Base-by-base conservation (phyloP, 2,329 filamentous ascomycete genomes). In the Nakataea oryzae region DNA sequence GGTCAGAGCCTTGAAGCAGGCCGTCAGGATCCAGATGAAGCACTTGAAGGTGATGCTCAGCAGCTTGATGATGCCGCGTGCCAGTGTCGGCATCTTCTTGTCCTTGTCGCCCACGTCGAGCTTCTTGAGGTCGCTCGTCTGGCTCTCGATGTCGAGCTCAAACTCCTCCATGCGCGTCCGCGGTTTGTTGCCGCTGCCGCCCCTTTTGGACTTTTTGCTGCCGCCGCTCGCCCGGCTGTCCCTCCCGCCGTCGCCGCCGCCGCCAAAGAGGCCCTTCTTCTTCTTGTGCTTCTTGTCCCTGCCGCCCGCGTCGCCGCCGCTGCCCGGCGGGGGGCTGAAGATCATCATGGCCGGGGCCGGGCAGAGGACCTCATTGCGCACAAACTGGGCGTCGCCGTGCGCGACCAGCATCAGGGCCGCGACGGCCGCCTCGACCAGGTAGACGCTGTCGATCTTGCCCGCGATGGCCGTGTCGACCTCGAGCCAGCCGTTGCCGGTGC, bases 141-240 rank as follows among this genome's bases (percentile, higher is more conserved):
- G 85, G 69, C 84, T 87, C 72, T 87, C 85, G 6, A 88, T 70
- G 66, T 88, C 85, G 50, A 87, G 73, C 70, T 84, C 85, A 63
- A 86, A 81, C 67, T 81, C 79, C 66, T 86, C 81, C 69, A 83
- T 77, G 65, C 76, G 78, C 58, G 58, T 50, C n/a, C 26, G 41
- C 24, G 32, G 58, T 14, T 11, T 21, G 3, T 5, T 4, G 41
- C 41, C 26, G 56, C 55, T 17, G 41, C 41, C 41, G 17, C n/a
- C n/a, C 3, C 11, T n/a, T 12, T 17, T 12, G 2, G 17, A n/a
- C 21, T 50, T 58, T 74, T 58, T 70, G 69, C 58, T 72, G 70
- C 61, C 26, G 26, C 28, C 28, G 56, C 56, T 58, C 2, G 21
- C 9, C 29, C 28, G 13, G 27, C 54, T 56, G 41, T 50, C 41